Base-by-base conservation (phyloP, 2,329 filamentous ascomycete genomes). In the Trichothecium roseum region DNA sequence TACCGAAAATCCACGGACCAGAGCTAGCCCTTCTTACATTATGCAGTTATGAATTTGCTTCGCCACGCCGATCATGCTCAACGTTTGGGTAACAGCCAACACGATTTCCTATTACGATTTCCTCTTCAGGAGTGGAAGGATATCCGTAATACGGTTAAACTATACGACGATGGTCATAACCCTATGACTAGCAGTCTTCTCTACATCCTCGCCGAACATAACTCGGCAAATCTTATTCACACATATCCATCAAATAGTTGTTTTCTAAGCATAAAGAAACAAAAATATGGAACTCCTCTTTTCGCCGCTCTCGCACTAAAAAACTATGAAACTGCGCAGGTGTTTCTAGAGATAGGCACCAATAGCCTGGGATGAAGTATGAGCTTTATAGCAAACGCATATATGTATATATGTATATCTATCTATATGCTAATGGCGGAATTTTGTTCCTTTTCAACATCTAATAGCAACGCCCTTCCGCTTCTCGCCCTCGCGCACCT, bases 401-500 rank as follows among this genome's bases (percentile, higher is more conserved):
- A n/a, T n/a, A n/a, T n/a, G n/a, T n/a, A n/a, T n/a, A n/a, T n/a
- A n/a, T n/a, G n/a, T n/a, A n/a, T n/a, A n/a, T n/a, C n/a, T n/a
- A n/a, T n/a, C n/a, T n/a, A n/a, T n/a, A n/a, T n/a, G n/a, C n/a
- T n/a, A n/a, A n/a, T n/a, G n/a, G n/a, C n/a, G n/a, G n/a, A n/a
- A n/a, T n/a, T n/a, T n/a, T n/a, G n/a, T n/a, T n/a, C n/a, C n/a
- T n/a, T n/a, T 28, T 33, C 57, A 94, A 56, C 86, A 96, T 62
- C 85, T 94, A 57, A 95, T 56, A 46, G 75, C 71, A 39, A 95
- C 81, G 1, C 91, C 91, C 46, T 74, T 76, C 48, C 89, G 73
- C 59, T 78, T 75, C 66, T 98, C 91, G 29, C 72, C 69, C 63
- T 95, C 85, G 35, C 91, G 70, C 46, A 93, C 73, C 65, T 98